Evolutionary conservation across 805 yeast species (phyloP).

Genomic region (Yarrowia sp.): DNA sequence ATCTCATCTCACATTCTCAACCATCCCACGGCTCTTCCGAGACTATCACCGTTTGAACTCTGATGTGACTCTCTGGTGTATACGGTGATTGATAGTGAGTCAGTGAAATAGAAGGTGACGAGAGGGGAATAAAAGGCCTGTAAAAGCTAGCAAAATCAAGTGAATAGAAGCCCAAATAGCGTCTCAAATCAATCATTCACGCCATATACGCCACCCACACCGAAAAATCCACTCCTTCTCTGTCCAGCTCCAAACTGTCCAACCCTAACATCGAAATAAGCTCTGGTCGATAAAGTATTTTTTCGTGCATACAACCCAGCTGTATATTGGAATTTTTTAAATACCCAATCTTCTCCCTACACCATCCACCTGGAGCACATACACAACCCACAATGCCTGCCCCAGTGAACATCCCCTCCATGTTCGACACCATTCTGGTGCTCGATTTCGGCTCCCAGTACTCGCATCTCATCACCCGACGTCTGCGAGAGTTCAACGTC

Average conservation of each 20-base stretch:
- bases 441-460: constrained; percentile 98
- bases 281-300: constrained; percentile 32
- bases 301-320: constrained; percentile 17
- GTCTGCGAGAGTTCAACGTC: constrained; percentile 96
- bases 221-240: too few species aligned
- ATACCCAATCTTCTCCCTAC: constrained; percentile 16
- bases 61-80: neutral
- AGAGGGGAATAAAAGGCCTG: neutral
- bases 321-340: constrained; percentile 23
- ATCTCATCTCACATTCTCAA: neutral
- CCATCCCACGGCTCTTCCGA: constrained; percentile 21
- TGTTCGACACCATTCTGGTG: constrained; percentile 95
- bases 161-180: too few species aligned
- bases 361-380: constrained; percentile 20
- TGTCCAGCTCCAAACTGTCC: neutral
- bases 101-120: neutral
- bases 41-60: constrained; percentile 14
- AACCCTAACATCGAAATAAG: constrained; percentile 16
- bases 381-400: constrained; percentile 41
- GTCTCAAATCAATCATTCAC: too few species aligned
- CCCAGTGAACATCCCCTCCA: constrained; percentile 71
- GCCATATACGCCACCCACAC: too few species aligned
- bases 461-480: constrained; percentile 94
- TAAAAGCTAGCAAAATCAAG: neutral
- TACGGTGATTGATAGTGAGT: constrained; percentile 3